Evolutionary conservation across 768 basidiomycete species (phyloP), one percentile per base, ranked within the genome.

Genomic region (Mrakia gelida): DNA sequence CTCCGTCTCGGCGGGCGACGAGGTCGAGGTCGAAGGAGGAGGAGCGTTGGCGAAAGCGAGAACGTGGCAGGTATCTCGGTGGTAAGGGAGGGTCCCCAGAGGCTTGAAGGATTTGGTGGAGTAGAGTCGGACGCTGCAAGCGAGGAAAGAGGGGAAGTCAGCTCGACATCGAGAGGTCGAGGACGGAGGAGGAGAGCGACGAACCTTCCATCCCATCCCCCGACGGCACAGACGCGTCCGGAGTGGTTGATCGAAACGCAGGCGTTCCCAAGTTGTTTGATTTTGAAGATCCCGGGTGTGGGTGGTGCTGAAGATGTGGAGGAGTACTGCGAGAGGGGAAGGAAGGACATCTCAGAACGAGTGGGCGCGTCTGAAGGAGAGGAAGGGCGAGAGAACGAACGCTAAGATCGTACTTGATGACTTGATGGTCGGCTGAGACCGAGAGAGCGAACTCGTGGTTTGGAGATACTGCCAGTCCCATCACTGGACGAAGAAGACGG

Each of bases 201-300:
- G 81, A 80, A 95, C 95, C 87, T 89, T 52, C 96, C 95, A 79
- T 98, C 95, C 96, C 96, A 98, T 0, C 95, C 94, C 3, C 92
- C 95, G 2, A 95, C 86, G 0, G 94, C 95, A 81, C 94, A 91
- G 0, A 98, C 89, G 30, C 88, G 88, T 0, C 90, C 93, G 80
- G 92, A 91, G 52, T 89, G 87, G 8, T 90, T 89, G 18, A 97
- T 89, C 4, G 90, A 88, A n/a, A 98, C 84, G 10, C 89, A 88
- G 0, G 88, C 88, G 81, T 94, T 94, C 4, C 95, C 94, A 0
- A 92, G 89, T 80, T 92, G 87, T 81, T 91, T 94, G 30, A 90
- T 94, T 65, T 75, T 79, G 75, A 72, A 72, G 34, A 43, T 41
- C 23, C 28, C 26, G 26, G 68, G 63, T n/a, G 63, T 56, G 34